Conservation (phyloP, 1,139 yeast species). For the Meyerozyma athensensis region DNA sequence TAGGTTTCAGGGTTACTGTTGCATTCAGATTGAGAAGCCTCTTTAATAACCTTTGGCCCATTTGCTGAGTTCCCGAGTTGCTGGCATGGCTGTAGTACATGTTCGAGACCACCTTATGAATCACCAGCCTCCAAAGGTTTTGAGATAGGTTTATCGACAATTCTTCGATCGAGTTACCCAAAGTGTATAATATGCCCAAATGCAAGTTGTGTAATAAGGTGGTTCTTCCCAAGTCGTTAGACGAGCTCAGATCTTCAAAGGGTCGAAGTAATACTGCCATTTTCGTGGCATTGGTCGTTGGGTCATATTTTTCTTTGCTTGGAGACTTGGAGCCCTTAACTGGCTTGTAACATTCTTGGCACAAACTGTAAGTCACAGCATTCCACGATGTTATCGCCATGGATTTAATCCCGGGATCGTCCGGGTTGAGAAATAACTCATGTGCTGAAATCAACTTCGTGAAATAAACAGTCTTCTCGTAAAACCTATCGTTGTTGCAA, state of each 20-base stretch:
- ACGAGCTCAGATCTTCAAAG: constrained; percentile 21
- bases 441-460: constrained; percentile 33
- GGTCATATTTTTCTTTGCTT: not conserved
- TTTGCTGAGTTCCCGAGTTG: not conserved
- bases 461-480: constrained; percentile 32
- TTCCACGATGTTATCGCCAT: constrained; percentile 35
- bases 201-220: constrained; percentile 28
- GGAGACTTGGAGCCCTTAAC: constrained; percentile 15
- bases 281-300: constrained; percentile 11
- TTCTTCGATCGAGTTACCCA: constrained; percentile 20
- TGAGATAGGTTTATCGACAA: not conserved
- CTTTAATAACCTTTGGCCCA: not conserved
- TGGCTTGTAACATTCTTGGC: constrained; percentile 29
- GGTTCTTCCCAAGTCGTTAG: constrained; percentile 22
- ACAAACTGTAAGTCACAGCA: constrained; percentile 32
- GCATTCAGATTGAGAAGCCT: not conserved
- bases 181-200: constrained; percentile 28
- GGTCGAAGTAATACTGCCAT: constrained; percentile 25
- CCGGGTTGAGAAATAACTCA: constrained; percentile 25
- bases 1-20: not conserved
- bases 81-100: not conserved
- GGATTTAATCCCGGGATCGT: constrained; percentile 21
- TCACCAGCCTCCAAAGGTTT: not conserved
- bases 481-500: constrained; percentile 18
- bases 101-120: not conserved